Conservation (phyloP, 2,329 filamentous ascomycete species). For the Hypoxylon sp. region DNA sequence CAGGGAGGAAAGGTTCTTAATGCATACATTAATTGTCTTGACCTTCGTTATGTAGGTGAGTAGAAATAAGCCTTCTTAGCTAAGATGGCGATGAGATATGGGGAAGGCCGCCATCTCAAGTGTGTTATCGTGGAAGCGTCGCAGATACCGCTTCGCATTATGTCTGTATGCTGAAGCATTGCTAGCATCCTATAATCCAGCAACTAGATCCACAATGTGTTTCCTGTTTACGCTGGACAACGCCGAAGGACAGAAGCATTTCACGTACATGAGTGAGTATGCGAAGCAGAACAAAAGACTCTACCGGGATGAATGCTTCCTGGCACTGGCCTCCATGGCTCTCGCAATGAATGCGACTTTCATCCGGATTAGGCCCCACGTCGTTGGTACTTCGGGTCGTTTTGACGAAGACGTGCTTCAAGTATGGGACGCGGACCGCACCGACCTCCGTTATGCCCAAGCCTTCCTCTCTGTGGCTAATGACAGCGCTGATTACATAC, state of each 20-base stretch:
- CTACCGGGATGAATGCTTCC: constrained; percentile 14
- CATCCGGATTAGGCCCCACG: neutral
- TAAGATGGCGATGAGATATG: neutral
- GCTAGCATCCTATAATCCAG: constrained; percentile 20
- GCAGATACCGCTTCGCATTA: too few species aligned
- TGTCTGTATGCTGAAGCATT: constrained; percentile 4
- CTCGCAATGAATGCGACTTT: neutral
- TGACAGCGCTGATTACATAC: constrained; percentile 13
- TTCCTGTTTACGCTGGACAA: neutral
- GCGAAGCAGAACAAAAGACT: constrained; percentile 16
- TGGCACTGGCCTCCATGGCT: constrained; percentile 12
- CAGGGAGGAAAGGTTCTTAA: neutral
- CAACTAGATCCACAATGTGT: constrained; percentile 25
- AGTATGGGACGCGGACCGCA: constrained; percentile 11
- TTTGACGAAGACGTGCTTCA: constrained; percentile 3
- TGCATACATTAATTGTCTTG: constrained; percentile 1
- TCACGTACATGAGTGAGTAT: neutral
- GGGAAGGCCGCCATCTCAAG: neutral
- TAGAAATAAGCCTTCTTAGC: neutral
- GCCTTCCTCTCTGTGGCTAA: neutral
- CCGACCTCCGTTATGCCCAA: neutral
- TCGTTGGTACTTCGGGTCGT: neutral
- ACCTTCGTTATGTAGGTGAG: constrained; percentile 18
- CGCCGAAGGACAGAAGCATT: neutral
- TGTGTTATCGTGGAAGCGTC: neutral